Percentiles rank a stretch among this genome's conserved stretches.
Conservation (phyloP, 1,139 yeast genomes). For the Hansenula sp. region DNA sequence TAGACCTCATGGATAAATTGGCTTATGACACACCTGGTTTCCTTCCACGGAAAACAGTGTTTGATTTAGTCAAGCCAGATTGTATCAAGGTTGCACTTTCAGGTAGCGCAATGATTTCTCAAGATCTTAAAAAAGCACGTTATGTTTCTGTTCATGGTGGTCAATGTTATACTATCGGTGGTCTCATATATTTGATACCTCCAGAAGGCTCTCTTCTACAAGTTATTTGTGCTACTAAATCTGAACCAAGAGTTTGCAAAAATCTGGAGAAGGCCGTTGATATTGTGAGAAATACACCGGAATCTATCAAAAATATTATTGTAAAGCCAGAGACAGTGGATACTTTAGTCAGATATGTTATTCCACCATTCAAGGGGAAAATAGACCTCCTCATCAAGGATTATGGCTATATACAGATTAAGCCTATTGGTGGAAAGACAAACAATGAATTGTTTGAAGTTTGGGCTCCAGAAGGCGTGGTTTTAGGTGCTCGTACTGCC, state of each 20-base stretch:
- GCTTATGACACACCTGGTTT: constrained; percentile 60
- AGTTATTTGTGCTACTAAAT: constrained; percentile 27
- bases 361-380: constrained; percentile 68
- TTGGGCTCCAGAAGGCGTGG: constrained; percentile 45
- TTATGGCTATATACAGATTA: constrained; percentile 60
- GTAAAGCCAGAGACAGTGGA: constrained; percentile 29
- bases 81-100: constrained; percentile 32
- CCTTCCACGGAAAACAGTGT: constrained; percentile 31
- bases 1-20: constrained; percentile 27
- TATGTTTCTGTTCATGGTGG: constrained; percentile 40
- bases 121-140: constrained; percentile 25
- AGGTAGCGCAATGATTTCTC: constrained; percentile 30
- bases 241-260: constrained; percentile 24
- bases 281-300: constrained; percentile 14
- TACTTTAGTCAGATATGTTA: constrained; percentile 37
- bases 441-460: constrained; percentile 37
- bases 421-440: constrained; percentile 54
- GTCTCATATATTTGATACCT: constrained; percentile 48
- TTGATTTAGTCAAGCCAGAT: constrained; percentile 28
- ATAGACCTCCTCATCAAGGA: constrained; percentile 67
- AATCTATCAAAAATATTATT: constrained; percentile 29
- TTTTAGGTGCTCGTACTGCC: constrained; percentile 37
- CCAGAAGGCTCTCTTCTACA: constrained; percentile 41
- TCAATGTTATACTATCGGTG: constrained; percentile 52
- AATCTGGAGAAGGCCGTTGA: constrained; percentile 28